Evolutionary conservation across 2,329 filamentous ascomycete species (phyloP), one percentile per base, ranked within the genome.

Genomic region (Hypoxylon sp.): DNA sequence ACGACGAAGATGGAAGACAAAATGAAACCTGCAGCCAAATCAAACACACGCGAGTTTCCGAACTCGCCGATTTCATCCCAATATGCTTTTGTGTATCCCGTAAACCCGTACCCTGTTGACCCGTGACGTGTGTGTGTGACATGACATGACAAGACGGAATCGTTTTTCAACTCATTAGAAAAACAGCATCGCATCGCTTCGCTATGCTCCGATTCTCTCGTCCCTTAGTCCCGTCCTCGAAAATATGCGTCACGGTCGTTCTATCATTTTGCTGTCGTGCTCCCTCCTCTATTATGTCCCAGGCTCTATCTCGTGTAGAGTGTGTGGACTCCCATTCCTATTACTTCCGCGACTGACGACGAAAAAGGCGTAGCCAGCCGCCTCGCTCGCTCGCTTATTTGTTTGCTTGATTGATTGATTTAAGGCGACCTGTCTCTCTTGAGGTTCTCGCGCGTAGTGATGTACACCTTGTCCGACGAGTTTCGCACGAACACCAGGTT

Each of bases 371-470:
- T 40, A 20, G 10, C 35, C 37, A 49, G 44, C 54, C 27, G 40
- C 40, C 40, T 44, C 20, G 20, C 20, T 20, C 20, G 20, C 20
- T 20, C 20, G 20, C 20, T 42, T 42, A n/a, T 1, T 17, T 42
- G 14, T 7, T 7, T 44, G 25, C 22, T 46, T 57, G 17, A 14
- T n/a, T 22, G 40, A 17, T 44, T 44, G 40, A 14, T 46, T 68
- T 55, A 70, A 35, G 61, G 73, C 42, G 72, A 70, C 53, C 64
- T 65, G 50, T 70, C 73, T 33, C 75, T 65, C 46, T 68, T 68
- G 22, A 78, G 72, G 6, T 71, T 69, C 1, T 76, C 74, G 37
- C 75, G 73, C 17, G 76, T 77, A n/a, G 75, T 76, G 63, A 78
- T 66, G 64, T 65, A 76, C 27, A 74, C 61, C 50, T 76, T 76